Evolutionary conservation across 768 basidiomycete species (phyloP).

Genomic region (Fomitopsis serialis): DNA sequence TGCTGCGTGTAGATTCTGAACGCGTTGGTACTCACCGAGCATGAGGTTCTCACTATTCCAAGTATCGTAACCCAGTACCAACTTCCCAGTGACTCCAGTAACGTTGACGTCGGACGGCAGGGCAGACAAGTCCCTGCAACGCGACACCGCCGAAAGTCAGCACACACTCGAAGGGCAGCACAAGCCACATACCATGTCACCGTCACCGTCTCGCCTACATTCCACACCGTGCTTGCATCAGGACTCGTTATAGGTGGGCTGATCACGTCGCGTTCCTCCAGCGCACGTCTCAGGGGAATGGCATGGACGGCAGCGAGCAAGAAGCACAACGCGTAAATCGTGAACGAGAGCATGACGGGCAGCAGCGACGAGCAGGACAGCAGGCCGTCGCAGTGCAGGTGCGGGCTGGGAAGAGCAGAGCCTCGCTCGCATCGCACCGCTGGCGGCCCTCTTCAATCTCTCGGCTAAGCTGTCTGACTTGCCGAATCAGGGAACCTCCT

Average conservation of each 20-base stretch:
- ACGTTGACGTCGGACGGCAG: conserved; percentile 33
- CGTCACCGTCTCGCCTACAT: conserved; percentile 25
- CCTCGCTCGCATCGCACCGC: background rate
- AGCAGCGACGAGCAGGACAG: background rate
- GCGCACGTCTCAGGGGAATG: background rate
- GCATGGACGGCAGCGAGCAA: conserved; percentile 1
- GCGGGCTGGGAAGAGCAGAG: conserved; percentile 1
- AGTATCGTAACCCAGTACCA: conserved; percentile 40
- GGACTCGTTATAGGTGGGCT: conserved; percentile 41
- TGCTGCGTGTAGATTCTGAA: background rate
- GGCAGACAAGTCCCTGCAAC: conserved; percentile 18
- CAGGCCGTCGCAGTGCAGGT: background rate
- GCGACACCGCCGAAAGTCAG: background rate
- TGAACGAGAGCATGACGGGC: conserved; percentile 1
- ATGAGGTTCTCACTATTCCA: conserved; percentile 44
- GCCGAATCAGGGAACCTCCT: background rate
- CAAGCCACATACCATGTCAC: conserved; percentile 37
- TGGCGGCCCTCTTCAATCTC: conserved; percentile 1
- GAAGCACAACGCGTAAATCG: conserved; percentile 3
- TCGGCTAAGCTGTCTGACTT: background rate
- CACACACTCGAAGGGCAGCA: background rate
- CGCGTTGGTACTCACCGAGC: conserved; percentile 29
- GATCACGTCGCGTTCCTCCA: conserved; percentile 9
- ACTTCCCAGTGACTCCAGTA: conserved; percentile 27
- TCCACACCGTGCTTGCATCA: conserved; percentile 29